phyloP scores from a whole-genome alignment of 2,329 filamentous ascomycete genomes.

The Pyrenophora seminiperda region DNA sequence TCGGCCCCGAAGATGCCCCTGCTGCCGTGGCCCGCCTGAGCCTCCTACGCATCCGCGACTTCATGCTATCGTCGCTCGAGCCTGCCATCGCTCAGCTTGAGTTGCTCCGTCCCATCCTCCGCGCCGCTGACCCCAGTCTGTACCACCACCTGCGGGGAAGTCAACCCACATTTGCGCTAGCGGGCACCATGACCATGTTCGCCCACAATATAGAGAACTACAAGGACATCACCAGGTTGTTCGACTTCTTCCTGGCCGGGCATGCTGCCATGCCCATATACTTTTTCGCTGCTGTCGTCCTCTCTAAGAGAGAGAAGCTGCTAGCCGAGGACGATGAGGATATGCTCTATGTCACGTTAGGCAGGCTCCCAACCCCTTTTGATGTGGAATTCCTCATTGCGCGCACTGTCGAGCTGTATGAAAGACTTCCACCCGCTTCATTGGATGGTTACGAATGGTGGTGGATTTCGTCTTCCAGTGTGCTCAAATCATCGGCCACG shows the following conservation, averaged over 20 bases:
- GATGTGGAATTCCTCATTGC: conserved; percentile 78
- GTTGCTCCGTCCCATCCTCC: conserved; percentile 81
- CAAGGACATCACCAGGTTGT: conserved; percentile 83
- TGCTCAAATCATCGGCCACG: conserved; percentile 79
- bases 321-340: conserved; percentile 76
- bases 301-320: conserved; percentile 81
- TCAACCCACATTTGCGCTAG: conserved; percentile 89
- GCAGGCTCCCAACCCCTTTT: conserved; percentile 81
- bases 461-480: conserved; percentile 73
- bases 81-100: conserved; percentile 85
- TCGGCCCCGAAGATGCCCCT: conserved; percentile 67
- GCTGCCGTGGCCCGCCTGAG: conserved; percentile 79
- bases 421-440: conserved; percentile 70
- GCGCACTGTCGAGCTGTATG: conserved; percentile 67
- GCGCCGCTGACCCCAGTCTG: conserved; percentile 71
- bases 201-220: conserved; percentile 94
- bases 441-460: conserved; percentile 70
- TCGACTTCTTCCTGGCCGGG: conserved; percentile 86
- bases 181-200: conserved; percentile 94
- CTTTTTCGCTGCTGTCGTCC: conserved; percentile 77
- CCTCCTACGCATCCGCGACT: conserved; percentile 88
- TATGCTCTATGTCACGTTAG: conserved; percentile 86
- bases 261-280: conserved; percentile 91
- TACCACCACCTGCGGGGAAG: conserved; percentile 75
- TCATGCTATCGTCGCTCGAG: conserved; percentile 88